Evolutionary conservation across 495 filamentous ascomycete genomes (phyloP), one percentile per base, ranked within the genome.

Genomic region (Penicillium fimorum): DNA sequence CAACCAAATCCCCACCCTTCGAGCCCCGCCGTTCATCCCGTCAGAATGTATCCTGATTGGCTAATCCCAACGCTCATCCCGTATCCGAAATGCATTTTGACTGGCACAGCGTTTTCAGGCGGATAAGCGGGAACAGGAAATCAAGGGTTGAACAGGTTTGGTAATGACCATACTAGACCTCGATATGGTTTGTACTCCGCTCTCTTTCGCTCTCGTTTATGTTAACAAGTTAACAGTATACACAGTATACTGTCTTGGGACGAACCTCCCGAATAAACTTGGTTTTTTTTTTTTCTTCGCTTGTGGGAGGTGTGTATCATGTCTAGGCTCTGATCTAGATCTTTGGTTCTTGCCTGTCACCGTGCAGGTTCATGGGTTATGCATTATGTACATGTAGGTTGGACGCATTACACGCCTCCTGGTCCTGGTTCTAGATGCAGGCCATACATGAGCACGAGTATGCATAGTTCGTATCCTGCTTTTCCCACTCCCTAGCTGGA

Each of bases 1-100:
- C 37, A 41, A 51, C 9, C 22, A 18, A 43, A 27, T 43, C 53
- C 27, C 45, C 24, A 45, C 24, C 25, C 25, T 3, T 25, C 17
- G 29, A 55, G 64, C 62, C 64, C 64, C 64, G 64, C 62, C 62
- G 64, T 67, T 67, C 64, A 62, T 65, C 57, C 64, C 56, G 56
- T 58, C 50, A 53, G 50, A 57, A 33, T 45, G 48, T 47, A 64
- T 43, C 3, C 29, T 51, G 22, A 67, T 67, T 67, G 64, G 64
- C n/a, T 20, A 17, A 13, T 49, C 15, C 45, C 38, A 52, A 42
- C 37, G 35, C 50, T 32, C 49, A 51, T 42, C 50, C 50, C 37
- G 50, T 52, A 3, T 43, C 17, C 41, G 20, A 43, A 18, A 13
- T 15, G 33, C 33, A 37, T 37, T 37, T 3, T 17, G 17, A n/a